A percentile compares a stretch with the other conserved stretches of the same genome.
Evolutionary conservation across 2,329 filamentous ascomycete species (phyloP).

Genomic region (Colletotrichum sp.): DNA sequence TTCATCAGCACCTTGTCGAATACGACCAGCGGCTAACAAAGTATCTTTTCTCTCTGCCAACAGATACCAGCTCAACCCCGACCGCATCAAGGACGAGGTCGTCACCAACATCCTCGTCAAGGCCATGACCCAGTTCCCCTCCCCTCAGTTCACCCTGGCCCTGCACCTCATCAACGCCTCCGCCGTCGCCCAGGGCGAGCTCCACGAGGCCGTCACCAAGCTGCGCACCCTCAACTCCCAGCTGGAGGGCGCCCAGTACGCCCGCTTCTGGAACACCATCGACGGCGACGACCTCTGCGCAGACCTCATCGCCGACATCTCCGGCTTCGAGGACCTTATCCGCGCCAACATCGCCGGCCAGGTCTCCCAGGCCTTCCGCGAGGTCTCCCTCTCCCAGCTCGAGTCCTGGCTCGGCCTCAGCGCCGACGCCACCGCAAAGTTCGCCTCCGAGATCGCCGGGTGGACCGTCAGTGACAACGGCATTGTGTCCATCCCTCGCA

Average conservation of each 20-base stretch:
- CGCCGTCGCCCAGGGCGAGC: conserved; percentile 67
- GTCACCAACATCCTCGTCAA: conserved; percentile 99
- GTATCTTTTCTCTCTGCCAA: conserved; percentile 3
- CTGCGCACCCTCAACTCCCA: conserved; percentile 83
- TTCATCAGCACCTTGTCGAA: conserved; percentile 55
- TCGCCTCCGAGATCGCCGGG: conserved; percentile 83
- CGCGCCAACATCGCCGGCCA: conserved; percentile 88
- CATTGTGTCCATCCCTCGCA: conserved; percentile 79
- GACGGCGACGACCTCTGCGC: conserved; percentile 96
- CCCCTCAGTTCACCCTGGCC: conserved; percentile 91
- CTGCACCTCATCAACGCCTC: conserved; percentile 92
- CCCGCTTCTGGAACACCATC: conserved; percentile 89
- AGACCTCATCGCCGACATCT: conserved; percentile 91
- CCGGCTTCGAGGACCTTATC: conserved; percentile 93
- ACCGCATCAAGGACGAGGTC: conserved; percentile 94
- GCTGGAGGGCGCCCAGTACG: conserved; percentile 89
- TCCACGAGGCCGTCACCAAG: conserved; percentile 91
- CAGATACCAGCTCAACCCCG: conserved; percentile 99
- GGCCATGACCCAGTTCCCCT: conserved; percentile 95
- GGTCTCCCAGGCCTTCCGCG: conserved; percentile 80
- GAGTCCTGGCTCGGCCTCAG: conserved; percentile 79
- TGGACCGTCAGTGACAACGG: conserved; percentile 78
- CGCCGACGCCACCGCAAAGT: conserved; percentile 73
- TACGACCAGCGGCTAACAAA: conserved; percentile 2
- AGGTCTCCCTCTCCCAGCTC: conserved; percentile 70